Percentiles rank a stretch among this genome's conserved stretches.
These are phyloP conservation scores for Podospora bellae-mahoneyi DNA, from an alignment of 495 filamentous ascomycete genomes.

Conservation along the genomic window DNA sequence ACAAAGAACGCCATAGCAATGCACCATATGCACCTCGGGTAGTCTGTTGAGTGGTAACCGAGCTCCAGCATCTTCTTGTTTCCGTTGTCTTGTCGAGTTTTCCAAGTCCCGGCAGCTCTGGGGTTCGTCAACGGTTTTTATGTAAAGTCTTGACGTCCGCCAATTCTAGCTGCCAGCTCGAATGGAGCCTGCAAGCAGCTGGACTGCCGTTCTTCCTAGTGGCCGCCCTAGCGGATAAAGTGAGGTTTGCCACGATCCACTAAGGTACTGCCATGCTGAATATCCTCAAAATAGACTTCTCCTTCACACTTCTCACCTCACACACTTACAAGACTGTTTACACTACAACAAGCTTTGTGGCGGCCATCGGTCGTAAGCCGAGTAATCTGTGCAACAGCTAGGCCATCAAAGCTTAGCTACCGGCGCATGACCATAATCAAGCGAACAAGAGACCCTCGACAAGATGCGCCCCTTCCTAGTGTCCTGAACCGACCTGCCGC, in stretches of 20 bases:
- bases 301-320: not conserved
- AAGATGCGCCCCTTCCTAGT: not conserved
- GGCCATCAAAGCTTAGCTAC: not conserved
- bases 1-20: not conserved
- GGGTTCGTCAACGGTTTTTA: not conserved
- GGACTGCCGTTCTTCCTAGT: constrained; percentile 10
- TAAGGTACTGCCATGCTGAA: no score
- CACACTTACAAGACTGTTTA: not conserved
- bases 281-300: not conserved
- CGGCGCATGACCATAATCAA: not conserved
- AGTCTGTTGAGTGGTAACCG: not conserved
- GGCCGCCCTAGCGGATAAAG: constrained; percentile 10
- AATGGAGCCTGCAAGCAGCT: constrained; percentile 9
- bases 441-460: not conserved
- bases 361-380: constrained; percentile 10
- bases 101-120: not conserved
- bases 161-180: not conserved
- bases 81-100: not conserved
- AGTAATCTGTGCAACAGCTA: constrained; percentile 2
- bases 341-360: constrained; percentile 25
- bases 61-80: not conserved
- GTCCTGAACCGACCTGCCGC: not conserved
- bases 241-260: constrained; percentile 3
- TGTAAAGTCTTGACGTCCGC: not conserved
- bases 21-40: not conserved